Evolutionary conservation across 139 green algal genomes (phyloP).

Genomic region (Desmodesmus armatus): DNA sequence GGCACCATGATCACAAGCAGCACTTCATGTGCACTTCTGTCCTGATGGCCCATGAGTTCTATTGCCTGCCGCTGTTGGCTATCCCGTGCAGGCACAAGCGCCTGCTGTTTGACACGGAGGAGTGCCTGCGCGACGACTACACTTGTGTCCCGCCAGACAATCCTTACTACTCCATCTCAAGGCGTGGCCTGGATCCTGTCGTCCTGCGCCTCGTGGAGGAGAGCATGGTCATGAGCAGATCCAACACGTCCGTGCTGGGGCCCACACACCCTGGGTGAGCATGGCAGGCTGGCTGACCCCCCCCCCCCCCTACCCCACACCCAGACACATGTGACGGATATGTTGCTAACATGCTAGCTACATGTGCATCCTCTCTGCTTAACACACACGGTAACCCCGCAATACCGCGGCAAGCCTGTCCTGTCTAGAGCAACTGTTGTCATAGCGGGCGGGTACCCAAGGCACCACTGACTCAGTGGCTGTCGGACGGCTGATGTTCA

Average conservation of each 20-base stretch:
- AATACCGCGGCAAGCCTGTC: no score
- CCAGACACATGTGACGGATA: neutral
- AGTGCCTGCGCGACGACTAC: conserved; percentile 1
- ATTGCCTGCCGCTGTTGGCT: neutral
- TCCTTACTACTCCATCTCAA: conserved; percentile 10
- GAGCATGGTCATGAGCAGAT: conserved; percentile 40
- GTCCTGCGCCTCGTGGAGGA: conserved; percentile 49
- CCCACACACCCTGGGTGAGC: neutral
- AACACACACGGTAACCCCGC: no score
- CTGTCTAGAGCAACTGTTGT: no score
- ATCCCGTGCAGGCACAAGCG: neutral
- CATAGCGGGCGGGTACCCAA: no score
- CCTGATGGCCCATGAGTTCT: no score
- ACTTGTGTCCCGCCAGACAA: neutral
- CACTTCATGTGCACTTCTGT: no score
- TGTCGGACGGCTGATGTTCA: neutral
- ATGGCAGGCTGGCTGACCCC: no score
- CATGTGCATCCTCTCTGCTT: no score
- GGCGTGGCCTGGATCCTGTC: conserved; percentile 54
- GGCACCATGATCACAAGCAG: no score
- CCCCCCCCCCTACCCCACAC: neutral
- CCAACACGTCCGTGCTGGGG: no score
- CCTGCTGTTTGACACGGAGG: conserved; percentile 43
- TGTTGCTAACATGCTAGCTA: neutral
- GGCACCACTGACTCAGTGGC: neutral